Evolutionary conservation across 129 eudicot species (phyloP).

Genomic region (Oenanthe sinensis): DNA sequence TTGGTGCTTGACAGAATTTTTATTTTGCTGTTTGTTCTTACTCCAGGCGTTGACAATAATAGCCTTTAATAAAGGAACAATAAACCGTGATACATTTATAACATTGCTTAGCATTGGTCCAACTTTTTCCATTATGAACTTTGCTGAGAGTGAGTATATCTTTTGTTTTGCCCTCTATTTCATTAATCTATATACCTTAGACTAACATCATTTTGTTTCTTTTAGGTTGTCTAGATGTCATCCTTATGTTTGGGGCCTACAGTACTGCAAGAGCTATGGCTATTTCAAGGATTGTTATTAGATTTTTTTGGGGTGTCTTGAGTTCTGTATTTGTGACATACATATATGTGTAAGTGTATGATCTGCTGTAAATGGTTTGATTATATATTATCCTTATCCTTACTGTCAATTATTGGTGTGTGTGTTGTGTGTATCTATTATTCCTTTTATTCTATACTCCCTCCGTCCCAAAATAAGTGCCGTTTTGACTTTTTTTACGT

Average conservation of each 20-base stretch:
- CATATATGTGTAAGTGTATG: conserved; percentile 65
- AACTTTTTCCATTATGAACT: conserved; percentile 77
- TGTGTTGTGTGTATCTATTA: background rate
- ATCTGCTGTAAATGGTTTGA: background rate
- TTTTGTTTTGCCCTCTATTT: background rate
- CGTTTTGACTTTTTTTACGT: no score
- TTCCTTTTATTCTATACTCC: background rate
- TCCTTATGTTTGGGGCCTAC: conserved; percentile 94
- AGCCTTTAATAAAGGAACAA: conserved; percentile 55
- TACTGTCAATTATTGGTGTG: background rate
- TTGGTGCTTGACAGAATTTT: background rate
- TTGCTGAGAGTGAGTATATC: conserved; percentile 61
- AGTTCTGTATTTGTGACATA: conserved; percentile 71
- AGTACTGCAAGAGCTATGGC: conserved; percentile 94
- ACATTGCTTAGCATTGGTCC: conserved; percentile 80
- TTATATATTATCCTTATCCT: background rate
- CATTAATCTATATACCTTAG: background rate
- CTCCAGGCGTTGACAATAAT: conserved; percentile 73
- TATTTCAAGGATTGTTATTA: conserved; percentile 77
- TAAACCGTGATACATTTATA: conserved; percentile 60
- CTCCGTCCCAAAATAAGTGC: no score
- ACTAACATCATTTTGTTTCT: conserved; percentile 9
- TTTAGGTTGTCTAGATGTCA: conserved; percentile 77
- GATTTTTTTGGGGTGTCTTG: conserved; percentile 76
- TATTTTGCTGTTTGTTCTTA: conserved; percentile 8